Percentiles rank a stretch among this genome's conserved stretches.
Evolutionary conservation across 2,329 filamentous ascomycete genomes (phyloP).

Genomic region (Fusarium metavorans): DNA sequence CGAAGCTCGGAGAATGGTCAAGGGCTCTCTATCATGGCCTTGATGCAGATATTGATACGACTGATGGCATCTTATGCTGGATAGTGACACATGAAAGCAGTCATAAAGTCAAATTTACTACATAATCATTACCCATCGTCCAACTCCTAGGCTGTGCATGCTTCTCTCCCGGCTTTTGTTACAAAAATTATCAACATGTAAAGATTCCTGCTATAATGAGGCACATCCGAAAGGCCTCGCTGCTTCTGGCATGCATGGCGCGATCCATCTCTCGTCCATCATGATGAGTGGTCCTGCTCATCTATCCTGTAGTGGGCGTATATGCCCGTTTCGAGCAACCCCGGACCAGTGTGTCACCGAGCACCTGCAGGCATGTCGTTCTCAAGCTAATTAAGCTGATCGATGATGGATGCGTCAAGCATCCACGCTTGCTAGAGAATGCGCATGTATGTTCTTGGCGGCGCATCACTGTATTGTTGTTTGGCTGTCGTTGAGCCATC

Average conservation of each 20-base stretch:
- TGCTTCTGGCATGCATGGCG: conserved; percentile 14
- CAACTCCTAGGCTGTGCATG: conserved; percentile 19
- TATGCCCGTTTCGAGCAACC: background rate
- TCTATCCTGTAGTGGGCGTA: conserved; percentile 6
- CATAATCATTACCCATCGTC: conserved; percentile 31
- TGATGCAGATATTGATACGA: background rate
- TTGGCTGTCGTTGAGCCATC: background rate
- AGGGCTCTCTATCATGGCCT: background rate
- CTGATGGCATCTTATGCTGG: background rate
- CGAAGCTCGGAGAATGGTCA: background rate
- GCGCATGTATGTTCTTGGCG: background rate
- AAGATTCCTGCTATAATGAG: conserved; percentile 17
- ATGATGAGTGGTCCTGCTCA: conserved; percentile 9
- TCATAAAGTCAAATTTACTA: conserved; percentile 25
- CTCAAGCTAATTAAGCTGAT: background rate
- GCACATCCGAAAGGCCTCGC: conserved; percentile 11
- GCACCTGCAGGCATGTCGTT: background rate
- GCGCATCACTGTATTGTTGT: background rate
- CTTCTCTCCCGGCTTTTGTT: conserved; percentile 6
- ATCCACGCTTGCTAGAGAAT: background rate
- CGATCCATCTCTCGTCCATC: conserved; percentile 15
- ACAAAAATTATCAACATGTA: conserved; percentile 20
- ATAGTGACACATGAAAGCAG: background rate
- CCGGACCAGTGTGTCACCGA: background rate
- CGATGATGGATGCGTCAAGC: background rate